Percentiles rank a stretch among this genome's conserved stretches.
Conservation (phyloP, 345 rosid genomes). For the Eutrema japonicum region DNA sequence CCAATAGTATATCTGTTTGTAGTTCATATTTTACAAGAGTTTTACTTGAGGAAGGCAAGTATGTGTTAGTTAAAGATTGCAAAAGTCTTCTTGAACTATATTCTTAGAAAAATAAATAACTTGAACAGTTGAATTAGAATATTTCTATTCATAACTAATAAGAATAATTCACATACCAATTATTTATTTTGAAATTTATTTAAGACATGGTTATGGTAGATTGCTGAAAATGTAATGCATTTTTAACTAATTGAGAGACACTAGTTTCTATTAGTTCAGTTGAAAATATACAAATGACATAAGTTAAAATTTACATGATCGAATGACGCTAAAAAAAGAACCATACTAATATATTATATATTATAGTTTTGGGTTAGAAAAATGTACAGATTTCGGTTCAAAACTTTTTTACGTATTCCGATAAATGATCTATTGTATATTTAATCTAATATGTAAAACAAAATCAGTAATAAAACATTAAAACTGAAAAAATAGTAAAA, state of each 20-base stretch:
- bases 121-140: slow-evolving; percentile 27
- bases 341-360: no score
- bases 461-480: no score
- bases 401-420: no score
- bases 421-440: no score
- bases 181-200: not conserved
- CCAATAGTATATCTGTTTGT: not conserved
- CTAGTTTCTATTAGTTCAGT: not conserved
- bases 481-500: no score
- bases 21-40: slow-evolving; percentile 32
- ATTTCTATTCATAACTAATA: slow-evolving; percentile 29
- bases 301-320: no score
- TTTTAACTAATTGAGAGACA: not conserved
- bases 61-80: slow-evolving; percentile 17
- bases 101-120: slow-evolving; percentile 13
- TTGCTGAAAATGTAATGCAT: slow-evolving; percentile 16
- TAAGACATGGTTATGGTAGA: not conserved
- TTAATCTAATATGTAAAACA: no score
- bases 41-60: slow-evolving; percentile 41
- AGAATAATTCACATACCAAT: slow-evolving; percentile 7
- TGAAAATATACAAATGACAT: no score
- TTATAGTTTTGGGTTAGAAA: no score
- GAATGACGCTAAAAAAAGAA: no score
- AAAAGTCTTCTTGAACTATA: slow-evolving; percentile 32
- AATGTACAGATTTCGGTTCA: no score